Percentiles rank a stretch among this genome's conserved stretches.
These are phyloP conservation scores for Pouteria glomerata DNA, from an alignment of 148 eudicot genomes.

Conservation along the genomic window DNA sequence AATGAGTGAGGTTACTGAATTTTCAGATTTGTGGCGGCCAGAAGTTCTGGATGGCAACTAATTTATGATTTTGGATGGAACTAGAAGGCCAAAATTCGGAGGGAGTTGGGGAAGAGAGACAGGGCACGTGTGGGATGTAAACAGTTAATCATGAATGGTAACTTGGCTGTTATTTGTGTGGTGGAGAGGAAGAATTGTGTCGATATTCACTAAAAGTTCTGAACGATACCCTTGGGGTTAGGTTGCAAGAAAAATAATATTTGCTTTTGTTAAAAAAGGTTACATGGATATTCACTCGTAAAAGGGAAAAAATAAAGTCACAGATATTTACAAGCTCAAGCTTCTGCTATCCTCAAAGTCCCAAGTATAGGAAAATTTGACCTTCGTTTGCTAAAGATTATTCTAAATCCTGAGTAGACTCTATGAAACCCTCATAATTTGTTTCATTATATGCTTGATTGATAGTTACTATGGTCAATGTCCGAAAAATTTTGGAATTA, in stretches of 20 bases:
- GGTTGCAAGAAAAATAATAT: neutral
- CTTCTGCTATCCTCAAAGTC: no score
- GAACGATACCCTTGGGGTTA: no score
- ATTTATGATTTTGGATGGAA: neutral
- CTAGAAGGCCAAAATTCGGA: neutral
- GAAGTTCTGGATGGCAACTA: neutral
- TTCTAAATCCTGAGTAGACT: neutral
- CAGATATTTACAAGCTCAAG: no score
- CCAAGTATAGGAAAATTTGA: neutral
- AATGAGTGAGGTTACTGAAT: neutral
- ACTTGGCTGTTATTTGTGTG: no score
- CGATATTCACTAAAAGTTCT: no score
- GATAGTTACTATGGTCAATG: neutral
- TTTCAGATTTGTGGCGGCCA: neutral
- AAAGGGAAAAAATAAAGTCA: no score
- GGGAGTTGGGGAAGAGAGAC: neutral
- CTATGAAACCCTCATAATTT: neutral
- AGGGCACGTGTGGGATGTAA: neutral
- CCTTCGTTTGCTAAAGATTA: neutral
- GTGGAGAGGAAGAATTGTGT: no score
- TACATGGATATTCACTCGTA: neutral
- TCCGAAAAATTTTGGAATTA: neutral
- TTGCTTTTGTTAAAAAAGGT: neutral
- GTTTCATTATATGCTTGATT: neutral
- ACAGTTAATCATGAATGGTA: neutral